phyloP scores from a whole-genome alignment of 2,329 filamentous ascomycete genomes.

The Xylariaceae sp. region DNA sequence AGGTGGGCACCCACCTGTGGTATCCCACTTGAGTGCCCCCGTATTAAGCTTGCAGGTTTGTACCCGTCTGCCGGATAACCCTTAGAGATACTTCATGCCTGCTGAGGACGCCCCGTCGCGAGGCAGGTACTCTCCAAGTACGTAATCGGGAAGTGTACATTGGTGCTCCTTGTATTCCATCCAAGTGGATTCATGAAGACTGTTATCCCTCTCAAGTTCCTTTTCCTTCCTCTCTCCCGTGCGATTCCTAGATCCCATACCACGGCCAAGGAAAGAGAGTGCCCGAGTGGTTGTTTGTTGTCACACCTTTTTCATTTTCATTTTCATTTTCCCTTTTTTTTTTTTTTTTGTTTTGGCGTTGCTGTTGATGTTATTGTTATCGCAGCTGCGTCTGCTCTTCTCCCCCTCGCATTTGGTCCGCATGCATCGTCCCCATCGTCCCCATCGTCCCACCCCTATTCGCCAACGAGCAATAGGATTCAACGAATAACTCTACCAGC shows the following conservation, averaged over 20 bases:
- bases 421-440: slow-evolving; percentile 11
- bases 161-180: slow-evolving; percentile 5
- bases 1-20: too few species aligned
- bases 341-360: slow-evolving; percentile 2
- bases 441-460: slow-evolving; percentile 10
- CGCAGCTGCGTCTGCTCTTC: slow-evolving; percentile 3
- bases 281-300: slow-evolving; percentile 12
- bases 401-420: background rate
- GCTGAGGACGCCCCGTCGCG: too few species aligned
- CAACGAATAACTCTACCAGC: slow-evolving; percentile 2
- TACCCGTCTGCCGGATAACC: too few species aligned
- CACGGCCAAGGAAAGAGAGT: slow-evolving; percentile 17
- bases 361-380: slow-evolving; percentile 2
- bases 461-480: slow-evolving; percentile 14
- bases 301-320: slow-evolving; percentile 8
- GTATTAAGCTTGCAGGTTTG: too few species aligned
- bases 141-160: background rate
- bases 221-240: slow-evolving; percentile 12
- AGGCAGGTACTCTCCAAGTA: too few species aligned
- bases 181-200: background rate
- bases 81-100: too few species aligned
- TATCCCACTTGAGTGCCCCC: too few species aligned
- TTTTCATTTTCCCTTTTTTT: background rate
- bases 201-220: background rate
- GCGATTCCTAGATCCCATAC: slow-evolving; percentile 14